Base-by-base conservation (phyloP, 75 land plant genomes). In the Pinus taeda region DNA sequence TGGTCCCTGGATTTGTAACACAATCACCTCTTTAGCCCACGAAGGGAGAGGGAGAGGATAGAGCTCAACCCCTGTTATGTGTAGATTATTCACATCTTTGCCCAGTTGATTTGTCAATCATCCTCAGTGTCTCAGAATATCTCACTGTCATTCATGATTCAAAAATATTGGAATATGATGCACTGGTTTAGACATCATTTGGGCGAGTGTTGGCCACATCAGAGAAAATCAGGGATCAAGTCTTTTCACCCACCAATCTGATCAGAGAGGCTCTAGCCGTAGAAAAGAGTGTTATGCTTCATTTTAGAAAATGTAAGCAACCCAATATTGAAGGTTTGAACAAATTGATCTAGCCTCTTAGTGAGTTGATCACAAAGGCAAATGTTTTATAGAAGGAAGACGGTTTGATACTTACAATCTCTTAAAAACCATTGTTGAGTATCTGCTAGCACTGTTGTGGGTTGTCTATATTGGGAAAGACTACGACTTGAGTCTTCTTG, bases 351-450 rank as follows among this genome's bases (percentile, higher is more conserved):
- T 57, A 81, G 72, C 84, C 84, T 4, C 53, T 85, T 37, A 84
- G 72, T 69, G 83, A 77, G 60, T 42, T 79, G 4, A 39, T 85
- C n/a, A 78, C 70, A 15, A 85, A 85, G 65, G 87, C 80, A 59
- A 53, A 79, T 65, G 26, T 81, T 26, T 85, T 66, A 81, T 81
- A 49, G 84, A 82, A 78, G 87, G 87, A 7, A 78, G 73, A 67
- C 78, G 66, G 33, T 81, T 78, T 59, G 84, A 81, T 70, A 80
- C 84, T n/a, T 78, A 55, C 81, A 85, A 85, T 42, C 64, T 78
- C 62, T 62, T 74, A 53, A 85, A 85, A 73, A 84, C 79, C 49
- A 78, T 85, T 15, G 87, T 72, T 63, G 87, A 85, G 64, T 78
- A 84, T 66, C 20, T 82, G 15, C 45, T 75, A 73, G 69, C 84